A percentile compares a stretch with the other conserved stretches of the same genome.
Conservation (phyloP, 257 asterid genomes). For the Solanum dulcamara region DNA sequence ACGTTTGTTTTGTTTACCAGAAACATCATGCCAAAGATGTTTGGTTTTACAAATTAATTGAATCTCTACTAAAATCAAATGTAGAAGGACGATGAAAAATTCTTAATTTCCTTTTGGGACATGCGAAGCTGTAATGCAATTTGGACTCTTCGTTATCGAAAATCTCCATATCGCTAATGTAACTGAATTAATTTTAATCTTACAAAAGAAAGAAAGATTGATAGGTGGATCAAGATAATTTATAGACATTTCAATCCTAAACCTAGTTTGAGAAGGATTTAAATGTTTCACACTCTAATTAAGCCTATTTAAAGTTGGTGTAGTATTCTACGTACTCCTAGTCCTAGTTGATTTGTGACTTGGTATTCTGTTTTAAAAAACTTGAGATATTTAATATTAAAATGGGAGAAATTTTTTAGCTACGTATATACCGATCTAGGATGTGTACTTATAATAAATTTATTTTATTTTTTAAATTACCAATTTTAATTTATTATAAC, state of each 20-base stretch:
- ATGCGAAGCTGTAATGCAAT: background rate
- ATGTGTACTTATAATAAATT: no score
- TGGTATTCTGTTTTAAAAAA: background rate
- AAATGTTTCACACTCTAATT: background rate
- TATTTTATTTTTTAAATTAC: background rate
- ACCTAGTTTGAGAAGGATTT: background rate
- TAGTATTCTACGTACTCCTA: background rate
- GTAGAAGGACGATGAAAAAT: background rate
- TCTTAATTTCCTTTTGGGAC: background rate
- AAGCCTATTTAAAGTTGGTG: background rate
- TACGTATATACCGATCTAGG: no score
- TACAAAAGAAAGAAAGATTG: background rate
- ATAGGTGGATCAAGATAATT: background rate
- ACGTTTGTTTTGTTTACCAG: background rate
- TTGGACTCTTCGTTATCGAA: background rate
- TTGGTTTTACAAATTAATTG: background rate
- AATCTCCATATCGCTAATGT: background rate
- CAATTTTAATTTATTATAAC: background rate
- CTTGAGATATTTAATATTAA: background rate
- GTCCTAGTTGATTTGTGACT: background rate
- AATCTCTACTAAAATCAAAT: background rate
- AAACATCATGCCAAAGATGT: background rate
- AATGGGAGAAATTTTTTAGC: no score
- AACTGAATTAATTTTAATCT: background rate
- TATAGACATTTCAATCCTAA: background rate